Base-by-base conservation (phyloP, 2,329 filamentous ascomycete genomes). In the Eutypa lata region DNA sequence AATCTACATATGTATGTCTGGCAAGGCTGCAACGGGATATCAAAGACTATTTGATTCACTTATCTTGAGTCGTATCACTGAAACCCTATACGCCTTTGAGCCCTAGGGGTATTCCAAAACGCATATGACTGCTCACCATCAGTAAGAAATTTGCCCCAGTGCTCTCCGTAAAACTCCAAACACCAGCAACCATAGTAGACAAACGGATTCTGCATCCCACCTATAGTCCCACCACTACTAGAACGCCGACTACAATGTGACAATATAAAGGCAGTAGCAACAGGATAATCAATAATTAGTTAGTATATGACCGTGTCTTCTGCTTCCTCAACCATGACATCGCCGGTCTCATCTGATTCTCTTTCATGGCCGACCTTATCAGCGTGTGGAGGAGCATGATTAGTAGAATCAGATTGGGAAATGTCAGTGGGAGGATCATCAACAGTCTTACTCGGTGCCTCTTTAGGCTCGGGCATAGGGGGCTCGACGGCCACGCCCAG, bases 251-350 rank as follows among this genome's bases (percentile, higher is more conserved):
- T 19, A 49, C 37, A 56, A 43, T 33, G 51, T 45, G 51, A 50
- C 21, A 50, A 8, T 22, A 47, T n/a, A 49, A 46, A 52, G 45
- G 48, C 38, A 47, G 37, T 28, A 44, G 18, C 33, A 50, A 44
- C 19, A 22, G 43, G 22, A 2, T 48, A 46, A 33, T 18, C 40
- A 47, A 19, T 43, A 31, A 49, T 37, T 18, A 47, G 50, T 63
- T 75, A 96, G 75, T 96, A 96, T 54, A 96, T 93, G 50, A 96
- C 90, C 62, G 88, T 91, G 65, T 96, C 91, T 74, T 97, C 91
- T 55, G 91, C 90, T 51, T 88, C 89, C 69, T 91, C 89, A 50
- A 94, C 85, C 59, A 95, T 79, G 52, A 93, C 86, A 64, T 92
- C 89, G 50, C 84, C 88, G 48, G 82, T 86, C 63, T 92, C 88